phyloP scores from a whole-genome alignment of 2,329 filamentous ascomycete genomes.

The Pseudopyrenochaeta lycopersici region DNA sequence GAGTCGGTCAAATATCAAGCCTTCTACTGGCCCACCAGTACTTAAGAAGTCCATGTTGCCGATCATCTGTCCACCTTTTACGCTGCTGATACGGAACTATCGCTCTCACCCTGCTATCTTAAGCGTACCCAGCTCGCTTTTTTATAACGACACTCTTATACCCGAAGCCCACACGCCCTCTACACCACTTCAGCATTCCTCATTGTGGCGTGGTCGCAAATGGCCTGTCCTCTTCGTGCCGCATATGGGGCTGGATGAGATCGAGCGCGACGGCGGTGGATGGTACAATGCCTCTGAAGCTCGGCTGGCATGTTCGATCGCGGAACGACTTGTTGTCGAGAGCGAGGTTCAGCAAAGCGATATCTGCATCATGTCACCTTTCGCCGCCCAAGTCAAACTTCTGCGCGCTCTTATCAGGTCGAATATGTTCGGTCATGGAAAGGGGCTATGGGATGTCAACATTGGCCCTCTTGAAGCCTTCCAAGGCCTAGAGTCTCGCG shows the following conservation, averaged over 20 bases:
- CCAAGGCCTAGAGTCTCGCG: conserved; percentile 55
- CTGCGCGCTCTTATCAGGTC: conserved; percentile 50
- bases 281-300: conserved; percentile 49
- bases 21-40: conserved; percentile 33
- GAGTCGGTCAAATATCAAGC: conserved; percentile 43
- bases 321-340: conserved; percentile 35
- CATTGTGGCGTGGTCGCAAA: conserved; percentile 48
- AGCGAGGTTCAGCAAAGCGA: conserved; percentile 42
- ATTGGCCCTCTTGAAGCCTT: conserved; percentile 59
- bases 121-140: conserved; percentile 51
- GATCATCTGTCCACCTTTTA: conserved; percentile 54
- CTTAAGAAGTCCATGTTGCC: conserved; percentile 48
- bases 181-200: conserved; percentile 38
- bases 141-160: conserved; percentile 57
- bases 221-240: conserved; percentile 56
- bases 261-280: conserved; percentile 52
- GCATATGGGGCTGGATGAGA: conserved; percentile 50
- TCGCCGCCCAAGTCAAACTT: conserved; percentile 54
- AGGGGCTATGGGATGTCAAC: conserved; percentile 50
- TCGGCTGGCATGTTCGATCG: conserved; percentile 39
- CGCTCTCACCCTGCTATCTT: conserved; percentile 58
- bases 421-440: conserved; percentile 8
- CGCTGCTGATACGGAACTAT: conserved; percentile 57
- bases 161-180: conserved; percentile 43
- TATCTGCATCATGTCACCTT: conserved; percentile 57